A percentile compares a stretch with the other conserved stretches of the same genome.
These are phyloP conservation scores for Solanum hybrid DNA, from an alignment of 305 asterid species.

Conservation along the genomic window DNA sequence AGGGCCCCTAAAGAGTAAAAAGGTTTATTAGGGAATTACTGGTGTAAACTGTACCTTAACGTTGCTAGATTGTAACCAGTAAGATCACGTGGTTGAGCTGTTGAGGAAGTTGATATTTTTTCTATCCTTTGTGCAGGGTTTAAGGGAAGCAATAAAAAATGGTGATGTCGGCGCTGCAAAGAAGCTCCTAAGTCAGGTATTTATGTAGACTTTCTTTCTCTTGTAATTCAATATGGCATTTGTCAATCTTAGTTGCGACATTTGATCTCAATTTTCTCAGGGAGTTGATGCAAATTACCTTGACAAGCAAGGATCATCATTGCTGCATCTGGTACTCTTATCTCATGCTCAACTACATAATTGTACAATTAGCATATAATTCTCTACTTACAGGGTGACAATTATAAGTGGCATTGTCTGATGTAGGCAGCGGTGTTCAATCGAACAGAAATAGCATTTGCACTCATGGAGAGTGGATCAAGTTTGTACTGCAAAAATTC, in stretches of 20 bases:
- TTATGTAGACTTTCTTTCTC: constrained; percentile 16
- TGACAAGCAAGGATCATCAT: constrained; percentile 91
- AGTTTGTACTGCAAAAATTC: constrained; percentile 59
- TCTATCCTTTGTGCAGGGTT: constrained; percentile 35
- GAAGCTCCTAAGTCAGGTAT: constrained; percentile 81
- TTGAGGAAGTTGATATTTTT: background rate
- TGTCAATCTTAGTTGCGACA: constrained; percentile 13
- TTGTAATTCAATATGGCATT: background rate
- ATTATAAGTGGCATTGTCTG: constrained; percentile 5
- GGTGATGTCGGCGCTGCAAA: constrained; percentile 77
- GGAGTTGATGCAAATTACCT: constrained; percentile 85
- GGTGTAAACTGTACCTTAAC: background rate
- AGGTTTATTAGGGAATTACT: background rate
- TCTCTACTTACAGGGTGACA: background rate
- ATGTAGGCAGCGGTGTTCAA: constrained; percentile 87
- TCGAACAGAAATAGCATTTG: constrained; percentile 76
- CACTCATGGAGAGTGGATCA: constrained; percentile 86
- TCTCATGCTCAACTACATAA: background rate
- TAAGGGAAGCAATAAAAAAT: constrained; percentile 93
- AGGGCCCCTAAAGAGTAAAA: background rate
- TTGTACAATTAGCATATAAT: background rate
- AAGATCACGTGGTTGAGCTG: background rate
- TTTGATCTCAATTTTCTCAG: constrained; percentile 28
- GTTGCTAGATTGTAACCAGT: background rate
- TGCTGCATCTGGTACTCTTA: constrained; percentile 69